phyloP scores from a whole-genome alignment of 257 asterid genomes.

The Orobanche coerulescens region DNA sequence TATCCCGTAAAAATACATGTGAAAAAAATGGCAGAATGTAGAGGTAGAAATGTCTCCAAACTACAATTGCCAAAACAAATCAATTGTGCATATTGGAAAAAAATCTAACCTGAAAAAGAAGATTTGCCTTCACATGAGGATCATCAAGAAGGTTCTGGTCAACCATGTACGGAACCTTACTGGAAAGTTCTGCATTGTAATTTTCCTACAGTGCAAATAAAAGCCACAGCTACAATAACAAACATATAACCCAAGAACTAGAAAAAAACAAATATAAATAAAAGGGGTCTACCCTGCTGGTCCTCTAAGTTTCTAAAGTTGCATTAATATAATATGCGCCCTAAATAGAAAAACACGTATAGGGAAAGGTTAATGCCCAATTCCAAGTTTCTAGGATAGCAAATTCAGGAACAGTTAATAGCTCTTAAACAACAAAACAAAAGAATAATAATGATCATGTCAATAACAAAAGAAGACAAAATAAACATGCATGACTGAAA shows the following conservation, averaged over 20 bases:
- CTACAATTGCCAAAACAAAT: slow-evolving; percentile 18
- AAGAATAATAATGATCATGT: neutral
- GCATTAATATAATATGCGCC: neutral
- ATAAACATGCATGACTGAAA: neutral
- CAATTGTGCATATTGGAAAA: slow-evolving; percentile 4
- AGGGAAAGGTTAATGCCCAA: neutral
- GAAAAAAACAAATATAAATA: neutral
- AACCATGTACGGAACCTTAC: slow-evolving; percentile 62
- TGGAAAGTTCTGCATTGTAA: slow-evolving; percentile 65
- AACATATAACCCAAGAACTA: neutral
- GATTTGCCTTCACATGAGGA: slow-evolving; percentile 96
- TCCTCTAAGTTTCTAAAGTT: slow-evolving; percentile 1
- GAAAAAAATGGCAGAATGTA: slow-evolving; percentile 1
- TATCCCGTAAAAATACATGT: slow-evolving; percentile 24
- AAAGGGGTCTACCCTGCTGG: neutral
- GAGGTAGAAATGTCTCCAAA: too few species aligned
- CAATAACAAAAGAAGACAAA: slow-evolving; percentile 4
- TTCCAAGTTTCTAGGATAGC: neutral
- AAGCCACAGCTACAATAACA: neutral
- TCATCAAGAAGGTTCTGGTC: slow-evolving; percentile 86
- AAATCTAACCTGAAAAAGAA: slow-evolving; percentile 71
- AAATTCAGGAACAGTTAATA: slow-evolving; percentile 5
- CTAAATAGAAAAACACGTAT: neutral
- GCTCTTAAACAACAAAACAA: neutral
- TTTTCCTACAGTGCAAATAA: slow-evolving; percentile 49